Base-by-base conservation (phyloP, 148 eudicot species). In the Dysphania ambrosioides region DNA sequence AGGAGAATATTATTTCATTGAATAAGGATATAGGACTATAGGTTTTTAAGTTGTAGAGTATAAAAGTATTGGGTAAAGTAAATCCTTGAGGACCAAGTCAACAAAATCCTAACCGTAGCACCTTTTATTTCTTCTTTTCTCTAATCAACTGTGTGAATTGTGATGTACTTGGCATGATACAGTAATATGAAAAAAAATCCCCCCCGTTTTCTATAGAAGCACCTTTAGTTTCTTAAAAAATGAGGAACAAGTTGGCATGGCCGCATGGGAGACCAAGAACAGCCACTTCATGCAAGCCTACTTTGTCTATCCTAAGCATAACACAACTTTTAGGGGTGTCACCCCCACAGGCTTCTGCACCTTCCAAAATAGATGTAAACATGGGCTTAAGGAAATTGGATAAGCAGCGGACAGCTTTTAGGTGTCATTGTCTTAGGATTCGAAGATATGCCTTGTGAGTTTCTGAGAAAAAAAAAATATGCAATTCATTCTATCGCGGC, bases 391-490 rank as follows among this genome's bases (percentile, higher is more conserved):
- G n/a, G n/a, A n/a, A n/a, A n/a, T n/a, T n/a, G n/a, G n/a, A n/a
- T 70, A 55, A 75, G 68, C 79, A 38, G 31, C 41, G 58, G 44
- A 70, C 74, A 68, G 32, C 11, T 63, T 70, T 72, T 75, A 64
- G 79, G 72, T 80, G 79, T 80, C 82, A 40, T 75, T 71, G 78
- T 80, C 75, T 79, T 55, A 62, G 34, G 47, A 55, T 56, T 70
- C 66, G 53, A 40, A 74, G 35, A 38, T 79, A 79, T 75, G 79
- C 44, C n/a, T n/a, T n/a, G n/a, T n/a, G n/a, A n/a, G n/a, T 24
- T 29, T 32, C n/a, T 31, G 26, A 47, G n/a, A n/a, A n/a, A n/a
- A n/a, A n/a, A n/a, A n/a, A n/a, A n/a, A n/a, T n/a, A n/a, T n/a
- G n/a, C 16, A 15, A 47, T 5, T 44, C 19, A 36, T 57, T 72